A percentile compares a stretch with the other conserved stretches of the same genome.
Conservation (phyloP, 1,284 basidiomycete species). For the Malassezia cuniculi region DNA sequence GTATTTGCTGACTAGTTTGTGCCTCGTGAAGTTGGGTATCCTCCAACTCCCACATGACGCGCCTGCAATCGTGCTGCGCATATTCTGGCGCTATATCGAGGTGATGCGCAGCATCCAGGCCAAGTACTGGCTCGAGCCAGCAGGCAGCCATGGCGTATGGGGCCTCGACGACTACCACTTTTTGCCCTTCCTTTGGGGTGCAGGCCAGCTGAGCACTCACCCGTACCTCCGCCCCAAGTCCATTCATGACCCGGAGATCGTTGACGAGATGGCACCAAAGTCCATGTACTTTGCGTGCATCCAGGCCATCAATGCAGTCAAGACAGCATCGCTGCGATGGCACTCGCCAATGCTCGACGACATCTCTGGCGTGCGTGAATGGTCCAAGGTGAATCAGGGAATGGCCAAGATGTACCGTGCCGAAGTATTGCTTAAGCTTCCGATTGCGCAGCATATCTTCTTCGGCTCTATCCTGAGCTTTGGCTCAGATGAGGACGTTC, state of each 20-base stretch:
- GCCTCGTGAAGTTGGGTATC: conserved; percentile 63
- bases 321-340: conserved; percentile 89
- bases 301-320: conserved; percentile 80
- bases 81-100: conserved; percentile 61
- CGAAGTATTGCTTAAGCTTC: conserved; percentile 86
- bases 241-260: conserved; percentile 77
- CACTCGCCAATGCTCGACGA: conserved; percentile 99
- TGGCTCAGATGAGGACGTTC: conserved; percentile 46
- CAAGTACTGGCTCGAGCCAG: conserved; percentile 94
- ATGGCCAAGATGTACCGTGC: conserved; percentile 98
- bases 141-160: conserved; percentile 95
- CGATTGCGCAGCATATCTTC: conserved; percentile 89
- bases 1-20: conserved; percentile 51
- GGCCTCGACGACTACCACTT: conserved; percentile 97
- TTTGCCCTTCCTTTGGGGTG: conserved; percentile 80
- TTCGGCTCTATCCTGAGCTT: conserved; percentile 75
- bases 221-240: conserved; percentile 80
- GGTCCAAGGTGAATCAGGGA: conserved; percentile 92
- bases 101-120: conserved; percentile 81
- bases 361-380: conserved; percentile 89
- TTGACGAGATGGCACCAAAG: conserved; percentile 79
- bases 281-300: conserved; percentile 99
- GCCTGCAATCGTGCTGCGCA: conserved; percentile 62
- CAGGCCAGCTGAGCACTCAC: conserved; percentile 73
- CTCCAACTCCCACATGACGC: conserved; percentile 55